Evolutionary conservation across 129 eudicot species (phyloP), one percentile per base, ranked within the genome.

Genomic region (Oenanthe sinensis): DNA sequence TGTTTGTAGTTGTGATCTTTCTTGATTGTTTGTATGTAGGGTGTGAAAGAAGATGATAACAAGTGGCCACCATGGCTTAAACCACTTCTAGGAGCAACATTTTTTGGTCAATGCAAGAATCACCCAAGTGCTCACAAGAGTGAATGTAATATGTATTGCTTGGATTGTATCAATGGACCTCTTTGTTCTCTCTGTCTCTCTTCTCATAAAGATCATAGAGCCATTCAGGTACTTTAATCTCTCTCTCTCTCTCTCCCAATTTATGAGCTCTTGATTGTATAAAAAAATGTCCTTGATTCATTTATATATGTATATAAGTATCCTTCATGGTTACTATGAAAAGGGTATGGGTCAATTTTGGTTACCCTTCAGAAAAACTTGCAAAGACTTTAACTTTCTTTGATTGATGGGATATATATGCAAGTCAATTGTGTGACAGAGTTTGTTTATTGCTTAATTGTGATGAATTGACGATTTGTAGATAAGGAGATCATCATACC

Each of bases 401-500:
- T 60, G 36, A 70, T 39, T 70, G 9, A 22, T 42, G 37, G 54
- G 3, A 39, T 39, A 39, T 39, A 37, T 73, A 10, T 44, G 36
- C 5, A 30, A n/a, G 49, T 73, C 49, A 73, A 14, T n/a, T 39
- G 48, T 40, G 75, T 43, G 4, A 62, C 5, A 30, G 37, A 67
- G 12, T 12, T 30, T 67, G 40, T 67, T 36, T 67, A n/a, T n/a
- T 67, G 22, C 0, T 39, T 70, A 17, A 36, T 70, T 70, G 45
- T 70, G 42, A 33, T 39, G 45, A 37, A 28, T 69, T 72, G 68
- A 60, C 50, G 62, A 26, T 58, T 48, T 50, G 62, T 75, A 85
- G 88, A 85, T 85, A 82, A 80, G 88, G 79, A 75, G 88, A 68
- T 85, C 88, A 16, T 85, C 88, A 11, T 85, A 85, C 77, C 88